phyloP scores from a whole-genome alignment of 768 basidiomycete species.

The Mycena sanguinolenta region DNA sequence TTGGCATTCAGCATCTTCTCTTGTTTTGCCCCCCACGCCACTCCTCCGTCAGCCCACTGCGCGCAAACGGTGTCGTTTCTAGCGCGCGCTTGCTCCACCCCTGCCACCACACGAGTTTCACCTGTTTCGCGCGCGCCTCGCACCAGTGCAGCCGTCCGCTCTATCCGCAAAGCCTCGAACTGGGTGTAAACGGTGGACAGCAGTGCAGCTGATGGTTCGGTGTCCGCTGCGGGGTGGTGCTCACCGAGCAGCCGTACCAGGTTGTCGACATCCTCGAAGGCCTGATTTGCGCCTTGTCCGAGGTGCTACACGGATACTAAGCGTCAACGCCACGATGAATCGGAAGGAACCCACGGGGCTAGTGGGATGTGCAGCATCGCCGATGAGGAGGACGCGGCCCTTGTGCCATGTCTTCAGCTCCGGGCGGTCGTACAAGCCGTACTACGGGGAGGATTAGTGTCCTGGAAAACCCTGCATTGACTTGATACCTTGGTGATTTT shows the following conservation, averaged over 20 bases:
- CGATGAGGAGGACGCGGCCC: conserved; percentile 56
- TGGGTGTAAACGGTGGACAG: conserved; percentile 49
- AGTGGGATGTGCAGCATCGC: conserved; percentile 62
- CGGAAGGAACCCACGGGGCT: conserved; percentile 50
- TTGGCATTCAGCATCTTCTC: neutral
- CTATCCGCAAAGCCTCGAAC: conserved; percentile 51
- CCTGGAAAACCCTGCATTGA: too few relatives aligned
- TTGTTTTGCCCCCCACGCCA: neutral
- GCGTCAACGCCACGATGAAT: neutral
- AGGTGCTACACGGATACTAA: conserved; percentile 49
- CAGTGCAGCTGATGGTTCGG: conserved; percentile 41
- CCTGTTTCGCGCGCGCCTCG: conserved; percentile 50
- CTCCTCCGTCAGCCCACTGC: conserved; percentile 21
- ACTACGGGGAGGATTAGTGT: conserved; percentile 40
- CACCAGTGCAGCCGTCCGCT: conserved; percentile 52
- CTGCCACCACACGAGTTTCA: conserved; percentile 49
- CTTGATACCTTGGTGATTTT: conserved; percentile 40
- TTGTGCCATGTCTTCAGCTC: conserved; percentile 56
- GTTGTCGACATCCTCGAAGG: conserved; percentile 57
- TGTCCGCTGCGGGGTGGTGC: conserved; percentile 39
- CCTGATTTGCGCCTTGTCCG: conserved; percentile 62
- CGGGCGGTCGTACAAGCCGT: conserved; percentile 59
- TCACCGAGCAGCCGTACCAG: conserved; percentile 49
- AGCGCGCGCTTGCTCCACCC: conserved; percentile 45
- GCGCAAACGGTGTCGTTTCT: conserved; percentile 43